Conservation (phyloP, 164 flowering plant species). For the Kingdonia uniflora region DNA sequence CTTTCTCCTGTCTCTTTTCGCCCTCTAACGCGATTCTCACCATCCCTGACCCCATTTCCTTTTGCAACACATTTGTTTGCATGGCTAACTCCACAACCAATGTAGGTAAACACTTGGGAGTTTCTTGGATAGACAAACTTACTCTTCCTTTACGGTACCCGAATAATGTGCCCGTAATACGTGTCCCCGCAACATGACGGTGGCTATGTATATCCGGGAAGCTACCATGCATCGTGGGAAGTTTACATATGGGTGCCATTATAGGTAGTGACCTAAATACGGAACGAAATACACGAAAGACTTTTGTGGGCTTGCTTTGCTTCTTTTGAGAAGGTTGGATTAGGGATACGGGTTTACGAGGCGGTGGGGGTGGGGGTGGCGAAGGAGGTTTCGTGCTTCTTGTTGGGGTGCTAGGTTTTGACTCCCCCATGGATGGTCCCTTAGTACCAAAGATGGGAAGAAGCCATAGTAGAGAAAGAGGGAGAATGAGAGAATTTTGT, state of each 20-base stretch:
- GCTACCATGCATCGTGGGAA: slow-evolving; percentile 25
- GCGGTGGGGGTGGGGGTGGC: slow-evolving; percentile 15
- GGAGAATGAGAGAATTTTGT: slow-evolving; percentile 1
- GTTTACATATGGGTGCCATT: slow-evolving; percentile 47
- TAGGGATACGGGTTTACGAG: slow-evolving; percentile 21
- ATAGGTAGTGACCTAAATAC: slow-evolving; percentile 63
- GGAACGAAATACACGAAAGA: slow-evolving; percentile 40
- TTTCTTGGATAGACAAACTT: slow-evolving; percentile 56
- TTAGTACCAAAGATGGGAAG: slow-evolving; percentile 13
- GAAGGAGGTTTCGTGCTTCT: slow-evolving; percentile 4
- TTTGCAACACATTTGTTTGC: slow-evolving; percentile 42
- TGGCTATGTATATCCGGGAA: slow-evolving; percentile 10
- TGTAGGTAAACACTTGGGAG: slow-evolving; percentile 39
- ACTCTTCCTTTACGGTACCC: slow-evolving; percentile 61
- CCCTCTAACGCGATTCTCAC: slow-evolving; percentile 71
- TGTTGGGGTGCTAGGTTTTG: background rate
- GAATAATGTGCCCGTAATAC: slow-evolving; percentile 62
- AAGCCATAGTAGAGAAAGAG: slow-evolving; percentile 9
- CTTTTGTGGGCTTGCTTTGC: slow-evolving; percentile 22
- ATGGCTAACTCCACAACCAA: slow-evolving; percentile 56
- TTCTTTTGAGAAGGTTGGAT: slow-evolving; percentile 36
- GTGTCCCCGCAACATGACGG: slow-evolving; percentile 13
- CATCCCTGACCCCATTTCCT: slow-evolving; percentile 56
- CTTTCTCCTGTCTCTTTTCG: slow-evolving; percentile 43
- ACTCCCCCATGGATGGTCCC: slow-evolving; percentile 30